Percentiles rank a stretch among this genome's conserved stretches.
Evolutionary conservation across 129 eudicot genomes (phyloP).

Genomic region (Ambrosia trifida): DNA sequence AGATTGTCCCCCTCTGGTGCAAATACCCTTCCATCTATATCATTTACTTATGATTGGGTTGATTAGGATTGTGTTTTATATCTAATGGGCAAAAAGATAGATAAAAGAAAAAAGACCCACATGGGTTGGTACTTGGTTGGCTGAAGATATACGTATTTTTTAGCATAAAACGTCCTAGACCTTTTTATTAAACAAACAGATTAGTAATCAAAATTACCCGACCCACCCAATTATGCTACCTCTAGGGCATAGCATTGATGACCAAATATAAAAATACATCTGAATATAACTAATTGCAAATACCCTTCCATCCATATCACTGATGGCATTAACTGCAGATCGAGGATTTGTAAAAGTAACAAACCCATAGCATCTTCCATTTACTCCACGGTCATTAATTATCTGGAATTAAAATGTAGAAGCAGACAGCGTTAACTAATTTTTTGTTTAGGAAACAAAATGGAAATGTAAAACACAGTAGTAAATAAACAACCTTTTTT

Average conservation of each 20-base stretch:
- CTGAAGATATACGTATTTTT: neutral
- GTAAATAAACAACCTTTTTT: neutral
- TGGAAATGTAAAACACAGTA: neutral
- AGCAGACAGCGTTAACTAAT: conserved; percentile 12
- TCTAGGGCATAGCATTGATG: neutral
- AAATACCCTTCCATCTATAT: conserved; percentile 77
- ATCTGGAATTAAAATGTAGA: conserved; percentile 50
- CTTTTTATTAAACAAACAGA: neutral
- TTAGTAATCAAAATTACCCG: neutral
- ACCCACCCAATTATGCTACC: conserved; percentile 14
- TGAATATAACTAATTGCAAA: conserved; percentile 10
- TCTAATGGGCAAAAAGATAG: neutral
- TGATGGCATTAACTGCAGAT: conserved; percentile 79
- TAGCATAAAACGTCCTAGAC: conserved; percentile 8
- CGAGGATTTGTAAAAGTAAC: conserved; percentile 86
- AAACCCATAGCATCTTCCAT: conserved; percentile 85
- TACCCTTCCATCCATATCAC: conserved; percentile 89
- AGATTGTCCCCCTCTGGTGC: conserved; percentile 1
- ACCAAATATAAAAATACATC: conserved; percentile 5
- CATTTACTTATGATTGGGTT: conserved; percentile 4
- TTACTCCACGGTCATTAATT: conserved; percentile 65
- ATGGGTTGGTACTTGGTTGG: conserved; percentile 3
- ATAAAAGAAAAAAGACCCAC: neutral
- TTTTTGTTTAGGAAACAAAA: neutral
- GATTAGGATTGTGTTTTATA: neutral